Evolutionary conservation across 139 green algal genomes (phyloP).

Genomic region (Chlamydomonas applanata): DNA sequence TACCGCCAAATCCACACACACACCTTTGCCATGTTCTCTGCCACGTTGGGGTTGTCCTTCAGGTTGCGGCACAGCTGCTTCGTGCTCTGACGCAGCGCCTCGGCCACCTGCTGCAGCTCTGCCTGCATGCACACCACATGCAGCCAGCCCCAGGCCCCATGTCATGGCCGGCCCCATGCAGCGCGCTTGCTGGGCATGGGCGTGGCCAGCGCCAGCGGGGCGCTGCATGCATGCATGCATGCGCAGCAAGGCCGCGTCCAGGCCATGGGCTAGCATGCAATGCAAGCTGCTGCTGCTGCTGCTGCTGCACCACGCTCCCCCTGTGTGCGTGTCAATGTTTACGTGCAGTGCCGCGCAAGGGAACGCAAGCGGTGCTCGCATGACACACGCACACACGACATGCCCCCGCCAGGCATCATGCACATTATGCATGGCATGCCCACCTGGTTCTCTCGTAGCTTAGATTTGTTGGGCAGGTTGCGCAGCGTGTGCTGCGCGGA

Average conservation of each 20-base stretch:
- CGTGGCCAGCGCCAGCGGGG: too few species aligned
- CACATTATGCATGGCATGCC: background rate
- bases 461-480: constrained; percentile 68
- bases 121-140: constrained; percentile 35
- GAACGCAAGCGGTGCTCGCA: background rate
- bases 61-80: constrained; percentile 77
- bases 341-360: too few species aligned
- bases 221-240: too few species aligned
- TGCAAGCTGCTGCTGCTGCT: too few species aligned
- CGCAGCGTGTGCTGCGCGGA: constrained; percentile 52
- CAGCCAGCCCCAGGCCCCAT: too few species aligned
- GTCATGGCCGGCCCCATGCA: too few species aligned
- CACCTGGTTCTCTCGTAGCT: constrained; percentile 59
- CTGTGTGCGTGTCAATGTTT: too few species aligned
- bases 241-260: too few species aligned
- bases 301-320: too few species aligned
- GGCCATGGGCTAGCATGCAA: too few species aligned
- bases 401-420: background rate
- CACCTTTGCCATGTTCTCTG: constrained; percentile 82
- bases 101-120: constrained; percentile 64
- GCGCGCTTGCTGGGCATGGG: too few species aligned
- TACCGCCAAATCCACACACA: constrained; percentile 25
- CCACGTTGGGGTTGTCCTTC: constrained; percentile 80
- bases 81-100: constrained; percentile 63
- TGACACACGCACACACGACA: too few species aligned